Base-by-base conservation (phyloP, 495 filamentous ascomycete species). In the Bombardia bombarda region DNA sequence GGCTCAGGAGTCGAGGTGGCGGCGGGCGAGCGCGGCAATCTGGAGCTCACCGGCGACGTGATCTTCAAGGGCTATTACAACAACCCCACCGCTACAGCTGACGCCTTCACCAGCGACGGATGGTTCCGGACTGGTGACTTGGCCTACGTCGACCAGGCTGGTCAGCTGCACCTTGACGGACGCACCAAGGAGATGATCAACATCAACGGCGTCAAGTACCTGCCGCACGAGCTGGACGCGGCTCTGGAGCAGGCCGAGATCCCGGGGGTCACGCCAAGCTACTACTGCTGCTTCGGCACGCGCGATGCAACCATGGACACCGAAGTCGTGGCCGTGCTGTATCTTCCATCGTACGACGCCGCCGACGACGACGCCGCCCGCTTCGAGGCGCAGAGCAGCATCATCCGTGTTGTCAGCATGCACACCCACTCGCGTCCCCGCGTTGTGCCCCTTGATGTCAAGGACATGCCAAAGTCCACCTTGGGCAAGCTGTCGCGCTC, bases 51-150 rank as follows among this genome's bases (percentile, higher is more conserved):
- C 20, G 59, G 61, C 12, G 57, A 65, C 2, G 66, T 75, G 17
- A 58, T 84, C 4, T 84, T 83, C 58, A 62, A 68, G 28, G 66
- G 67, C 18, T 86, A 86, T 53, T 74, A 74, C 51, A 75, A 78
- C 45, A 78, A 86, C 45, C 52, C 57, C 0, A 52, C 65, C 22
- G 74, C 69, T 4, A 85, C 78, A 4, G 56, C 43, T 2, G 59
- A 74, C 16, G 62, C 80, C 0, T 75, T 84, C 38, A 78, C 74
- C 1, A 12, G 30, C 0, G 81, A 86, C 43, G 79, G 80, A 2
- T 87, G 78, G 73, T 83, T 86, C 61, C 71, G 72, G 30, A 86
- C 82, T 1, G 82, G 82, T 1, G 83, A 86, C 45, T 62, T 67
- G 21, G 80, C 48, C 8, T 59, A 59, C 24, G 44, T 75, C 10